Conservation (phyloP, 2,329 filamentous ascomycete genomes). For the Aspergillus hortae region DNA sequence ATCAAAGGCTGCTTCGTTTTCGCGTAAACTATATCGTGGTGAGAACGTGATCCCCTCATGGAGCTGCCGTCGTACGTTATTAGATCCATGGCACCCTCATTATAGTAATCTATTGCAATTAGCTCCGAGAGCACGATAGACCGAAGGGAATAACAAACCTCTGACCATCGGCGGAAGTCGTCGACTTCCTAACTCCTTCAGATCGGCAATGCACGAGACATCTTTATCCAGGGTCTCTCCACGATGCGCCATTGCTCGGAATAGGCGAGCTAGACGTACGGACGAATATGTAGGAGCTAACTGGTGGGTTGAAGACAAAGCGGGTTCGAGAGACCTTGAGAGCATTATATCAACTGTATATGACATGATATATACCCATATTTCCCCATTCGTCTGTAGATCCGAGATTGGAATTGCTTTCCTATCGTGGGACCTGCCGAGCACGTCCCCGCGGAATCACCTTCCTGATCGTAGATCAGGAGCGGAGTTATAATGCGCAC, state of each 20-base stretch:
- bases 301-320: too few relatives aligned
- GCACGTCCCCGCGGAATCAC: constrained; percentile 14
- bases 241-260: constrained; percentile 27
- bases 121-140: background rate
- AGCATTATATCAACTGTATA: too few relatives aligned
- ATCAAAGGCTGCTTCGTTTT: constrained; percentile 53
- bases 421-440: constrained; percentile 10
- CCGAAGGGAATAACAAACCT: constrained; percentile 18
- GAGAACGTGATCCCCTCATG: background rate
- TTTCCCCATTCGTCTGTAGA: too few relatives aligned
- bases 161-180: constrained; percentile 40
- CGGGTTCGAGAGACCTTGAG: too few relatives aligned
- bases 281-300: background rate
- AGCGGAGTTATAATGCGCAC: background rate
- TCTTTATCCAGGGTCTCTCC: constrained; percentile 27
- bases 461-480: constrained; percentile 9
- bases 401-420: constrained; percentile 2
- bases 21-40: constrained; percentile 36
- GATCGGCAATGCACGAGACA: constrained; percentile 34
- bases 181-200: constrained; percentile 38
- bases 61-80: constrained; percentile 37
- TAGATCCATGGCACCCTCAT: constrained; percentile 55
- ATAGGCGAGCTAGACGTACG: background rate
- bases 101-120: constrained; percentile 50
- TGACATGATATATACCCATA: too few relatives aligned